Conservation (phyloP, 2,329 filamentous ascomycete species). For the Pseudogymnoascus sp. region DNA sequence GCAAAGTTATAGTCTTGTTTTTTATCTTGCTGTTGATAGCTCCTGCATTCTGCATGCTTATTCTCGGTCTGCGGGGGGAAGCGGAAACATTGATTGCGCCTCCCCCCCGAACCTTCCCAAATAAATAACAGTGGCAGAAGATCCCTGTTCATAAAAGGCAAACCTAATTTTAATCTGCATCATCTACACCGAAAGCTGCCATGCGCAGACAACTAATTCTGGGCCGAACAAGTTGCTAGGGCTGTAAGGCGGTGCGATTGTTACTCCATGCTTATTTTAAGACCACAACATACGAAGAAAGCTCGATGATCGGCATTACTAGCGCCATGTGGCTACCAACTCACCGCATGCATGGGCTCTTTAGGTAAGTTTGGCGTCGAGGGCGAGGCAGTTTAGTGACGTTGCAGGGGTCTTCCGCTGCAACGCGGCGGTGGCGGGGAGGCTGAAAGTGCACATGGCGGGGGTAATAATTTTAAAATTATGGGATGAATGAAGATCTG, state of each 20-base stretch:
- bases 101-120: neutral
- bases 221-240: too few relatives aligned
- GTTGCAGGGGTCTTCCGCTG: neutral
- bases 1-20: neutral
- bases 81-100: neutral
- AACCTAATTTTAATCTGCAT: neutral
- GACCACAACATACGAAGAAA: neutral
- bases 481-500: neutral
- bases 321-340: neutral
- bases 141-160: neutral
- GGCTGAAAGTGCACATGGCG: neutral
- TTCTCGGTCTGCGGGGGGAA: neutral
- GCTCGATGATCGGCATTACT: neutral
- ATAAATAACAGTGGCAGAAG: neutral
- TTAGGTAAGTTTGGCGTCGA: neutral
- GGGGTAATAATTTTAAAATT: neutral
- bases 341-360: neutral
- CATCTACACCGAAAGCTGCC: neutral
- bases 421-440: neutral
- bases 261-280: constrained; percentile 1
- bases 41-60: neutral
- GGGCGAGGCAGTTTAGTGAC: neutral
- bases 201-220: neutral
- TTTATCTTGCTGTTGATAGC: neutral
- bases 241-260: neutral